Evolutionary conservation across 345 rosid species (phyloP).

Genomic region (Populus pruinosa): DNA sequence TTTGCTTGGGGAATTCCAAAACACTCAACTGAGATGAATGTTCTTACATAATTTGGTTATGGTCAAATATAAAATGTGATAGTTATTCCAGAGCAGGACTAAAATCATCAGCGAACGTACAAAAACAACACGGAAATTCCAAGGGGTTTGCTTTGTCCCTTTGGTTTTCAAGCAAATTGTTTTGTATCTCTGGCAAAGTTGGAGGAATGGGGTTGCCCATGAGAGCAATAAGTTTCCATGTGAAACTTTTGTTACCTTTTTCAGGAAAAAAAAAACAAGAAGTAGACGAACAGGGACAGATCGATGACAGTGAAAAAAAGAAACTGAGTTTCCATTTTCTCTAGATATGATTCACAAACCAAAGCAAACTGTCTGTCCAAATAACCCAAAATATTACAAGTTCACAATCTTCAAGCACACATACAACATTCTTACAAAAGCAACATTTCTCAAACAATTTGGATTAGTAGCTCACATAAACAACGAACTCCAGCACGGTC

Average conservation of each 20-base stretch:
- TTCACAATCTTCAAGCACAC: background rate
- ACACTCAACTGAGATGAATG: background rate
- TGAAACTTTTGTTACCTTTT: background rate
- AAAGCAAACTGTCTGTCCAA: background rate
- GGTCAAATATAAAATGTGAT: background rate
- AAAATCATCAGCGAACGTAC: background rate
- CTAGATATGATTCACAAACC: background rate
- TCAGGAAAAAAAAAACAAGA: too few relatives aligned
- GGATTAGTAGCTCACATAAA: slow-evolving; percentile 46
- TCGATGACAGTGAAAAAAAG: background rate
- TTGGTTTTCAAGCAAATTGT: background rate
- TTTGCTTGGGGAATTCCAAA: background rate
- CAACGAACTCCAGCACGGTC: slow-evolving; percentile 55
- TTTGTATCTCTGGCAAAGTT: background rate
- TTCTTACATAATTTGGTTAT: background rate
- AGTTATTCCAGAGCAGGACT: background rate
- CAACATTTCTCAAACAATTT: background rate
- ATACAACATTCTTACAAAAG: background rate
- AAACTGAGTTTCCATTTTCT: background rate
- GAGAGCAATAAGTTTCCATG: background rate
- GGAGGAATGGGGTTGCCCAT: background rate
- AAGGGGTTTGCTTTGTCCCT: background rate
- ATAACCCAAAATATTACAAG: background rate
- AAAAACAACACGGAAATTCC: background rate
- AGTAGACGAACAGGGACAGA: background rate